These are phyloP conservation scores for Moniliophthora roreri DNA, from an alignment of 1,284 basidiomycete genomes.

Conservation along the genomic window DNA sequence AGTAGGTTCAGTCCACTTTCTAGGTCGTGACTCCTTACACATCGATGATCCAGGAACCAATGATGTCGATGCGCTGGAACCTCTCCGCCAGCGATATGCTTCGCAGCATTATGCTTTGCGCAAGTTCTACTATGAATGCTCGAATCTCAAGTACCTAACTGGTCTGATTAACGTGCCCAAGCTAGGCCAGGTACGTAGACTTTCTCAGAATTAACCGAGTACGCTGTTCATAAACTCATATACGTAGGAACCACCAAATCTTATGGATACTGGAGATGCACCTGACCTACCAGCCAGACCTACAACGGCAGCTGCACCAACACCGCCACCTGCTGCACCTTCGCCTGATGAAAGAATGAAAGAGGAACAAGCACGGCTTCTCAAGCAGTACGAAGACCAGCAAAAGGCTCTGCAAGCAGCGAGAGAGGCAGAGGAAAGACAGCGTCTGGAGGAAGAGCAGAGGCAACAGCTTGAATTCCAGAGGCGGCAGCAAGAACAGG, in stretches of 20 bases:
- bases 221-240: background rate
- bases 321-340: slow-evolving; percentile 67
- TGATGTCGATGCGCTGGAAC: slow-evolving; percentile 83
- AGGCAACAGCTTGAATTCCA: slow-evolving; percentile 91
- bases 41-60: slow-evolving; percentile 66
- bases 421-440: slow-evolving; percentile 82
- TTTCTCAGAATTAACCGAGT: no score
- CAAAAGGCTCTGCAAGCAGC: slow-evolving; percentile 81
- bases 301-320: slow-evolving; percentile 52
- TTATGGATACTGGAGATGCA: slow-evolving; percentile 79
- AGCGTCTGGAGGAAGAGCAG: slow-evolving; percentile 75
- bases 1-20: slow-evolving; percentile 46
- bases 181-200: slow-evolving; percentile 71
- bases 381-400: slow-evolving; percentile 97
- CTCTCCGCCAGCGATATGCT: slow-evolving; percentile 81
- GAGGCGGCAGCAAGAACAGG: slow-evolving; percentile 85
- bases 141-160: slow-evolving; percentile 94
- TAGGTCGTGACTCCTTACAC: background rate
- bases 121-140: slow-evolving; percentile 98
- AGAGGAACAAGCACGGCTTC: slow-evolving; percentile 91
- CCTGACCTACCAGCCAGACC: slow-evolving; percentile 91
- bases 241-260: slow-evolving; percentile 86
- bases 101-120: slow-evolving; percentile 89
- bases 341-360: slow-evolving; percentile 77
- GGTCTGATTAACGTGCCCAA: slow-evolving; percentile 96